Percentiles rank a stretch among this genome's conserved stretches.
Evolutionary conservation across 352 stramenopile species (phyloP).

Genomic region (Phytophthora boehmeriae): DNA sequence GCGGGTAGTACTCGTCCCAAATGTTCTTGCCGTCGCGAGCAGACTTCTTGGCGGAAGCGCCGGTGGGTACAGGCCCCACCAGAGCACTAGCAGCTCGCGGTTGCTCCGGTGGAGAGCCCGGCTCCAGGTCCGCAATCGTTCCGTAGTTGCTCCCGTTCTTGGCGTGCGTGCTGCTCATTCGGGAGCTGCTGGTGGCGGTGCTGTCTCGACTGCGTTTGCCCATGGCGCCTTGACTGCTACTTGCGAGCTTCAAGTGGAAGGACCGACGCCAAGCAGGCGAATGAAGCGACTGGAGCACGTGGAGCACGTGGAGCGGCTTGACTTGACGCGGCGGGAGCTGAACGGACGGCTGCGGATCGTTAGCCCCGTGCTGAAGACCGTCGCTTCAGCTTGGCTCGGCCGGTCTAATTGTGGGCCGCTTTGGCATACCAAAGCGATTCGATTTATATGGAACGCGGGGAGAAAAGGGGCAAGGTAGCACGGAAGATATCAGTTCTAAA

Average conservation of each 20-base stretch:
- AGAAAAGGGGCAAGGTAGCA: too few relatives aligned
- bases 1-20: slow-evolving; percentile 90
- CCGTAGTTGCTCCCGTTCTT: slow-evolving; percentile 38
- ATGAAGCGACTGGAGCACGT: too few relatives aligned
- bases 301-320: too few relatives aligned
- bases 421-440: too few relatives aligned
- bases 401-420: too few relatives aligned
- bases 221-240: too few relatives aligned
- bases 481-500: too few relatives aligned
- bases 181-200: slow-evolving; percentile 28
- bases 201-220: slow-evolving; percentile 43
- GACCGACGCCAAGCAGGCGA: background rate
- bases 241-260: background rate
- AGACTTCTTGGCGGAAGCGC: slow-evolving; percentile 21
- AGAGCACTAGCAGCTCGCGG: slow-evolving; percentile 21
- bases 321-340: too few relatives aligned
- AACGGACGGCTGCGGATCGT: too few relatives aligned
- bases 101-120: slow-evolving; percentile 16
- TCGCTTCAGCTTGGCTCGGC: too few relatives aligned
- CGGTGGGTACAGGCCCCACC: slow-evolving; percentile 27
- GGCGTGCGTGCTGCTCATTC: slow-evolving; percentile 28
- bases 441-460: too few relatives aligned
- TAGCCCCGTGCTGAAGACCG: too few relatives aligned
- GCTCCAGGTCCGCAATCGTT: slow-evolving; percentile 41
- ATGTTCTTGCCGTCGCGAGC: slow-evolving; percentile 59